These are phyloP conservation scores for Cyphellophora attinorum DNA, from an alignment of 2,329 filamentous ascomycete species.

Conservation along the genomic window DNA sequence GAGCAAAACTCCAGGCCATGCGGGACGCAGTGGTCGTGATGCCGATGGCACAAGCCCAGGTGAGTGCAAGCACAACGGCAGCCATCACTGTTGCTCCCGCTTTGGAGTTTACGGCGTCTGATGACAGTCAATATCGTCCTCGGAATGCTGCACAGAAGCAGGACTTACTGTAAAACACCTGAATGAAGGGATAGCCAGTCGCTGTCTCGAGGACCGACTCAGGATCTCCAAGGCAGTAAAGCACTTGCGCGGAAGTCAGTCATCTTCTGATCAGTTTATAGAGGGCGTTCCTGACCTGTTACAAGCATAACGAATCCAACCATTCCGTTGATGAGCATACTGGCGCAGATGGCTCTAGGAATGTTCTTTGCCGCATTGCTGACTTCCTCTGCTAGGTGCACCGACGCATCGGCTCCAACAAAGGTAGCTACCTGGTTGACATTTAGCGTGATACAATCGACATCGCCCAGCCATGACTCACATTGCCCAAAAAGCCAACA, in stretches of 20 bases:
- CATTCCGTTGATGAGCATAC: conserved; percentile 22
- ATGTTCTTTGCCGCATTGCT: conserved; percentile 19
- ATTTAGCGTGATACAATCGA: too few relatives aligned
- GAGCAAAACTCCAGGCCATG: conserved; percentile 20
- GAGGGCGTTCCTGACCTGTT: too few relatives aligned
- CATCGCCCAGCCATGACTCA: too few relatives aligned
- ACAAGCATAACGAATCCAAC: conserved; percentile 28
- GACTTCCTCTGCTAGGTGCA: conserved; percentile 22
- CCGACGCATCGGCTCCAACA: conserved; percentile 21
- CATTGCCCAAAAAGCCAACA: conserved; percentile 25
- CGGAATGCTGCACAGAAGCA: too few relatives aligned
- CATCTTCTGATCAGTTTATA: too few relatives aligned
- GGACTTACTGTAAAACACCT: conserved; percentile 20
- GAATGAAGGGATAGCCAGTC: conserved; percentile 24
- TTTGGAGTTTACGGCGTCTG: conserved; percentile 15
- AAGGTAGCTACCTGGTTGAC: conserved; percentile 3
- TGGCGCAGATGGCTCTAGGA: conserved; percentile 19
- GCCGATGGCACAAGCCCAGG: conserved; percentile 19
- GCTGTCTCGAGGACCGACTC: conserved; percentile 21
- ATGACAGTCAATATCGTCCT: neutral
- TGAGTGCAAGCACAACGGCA: conserved; percentile 18
- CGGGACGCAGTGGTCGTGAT: conserved; percentile 18
- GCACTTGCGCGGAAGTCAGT: too few relatives aligned
- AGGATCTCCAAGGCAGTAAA: conserved; percentile 25
- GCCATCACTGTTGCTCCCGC: conserved; percentile 20